phyloP scores from a whole-genome alignment of 345 rosid genomes.

The Lepidium sativum region DNA sequence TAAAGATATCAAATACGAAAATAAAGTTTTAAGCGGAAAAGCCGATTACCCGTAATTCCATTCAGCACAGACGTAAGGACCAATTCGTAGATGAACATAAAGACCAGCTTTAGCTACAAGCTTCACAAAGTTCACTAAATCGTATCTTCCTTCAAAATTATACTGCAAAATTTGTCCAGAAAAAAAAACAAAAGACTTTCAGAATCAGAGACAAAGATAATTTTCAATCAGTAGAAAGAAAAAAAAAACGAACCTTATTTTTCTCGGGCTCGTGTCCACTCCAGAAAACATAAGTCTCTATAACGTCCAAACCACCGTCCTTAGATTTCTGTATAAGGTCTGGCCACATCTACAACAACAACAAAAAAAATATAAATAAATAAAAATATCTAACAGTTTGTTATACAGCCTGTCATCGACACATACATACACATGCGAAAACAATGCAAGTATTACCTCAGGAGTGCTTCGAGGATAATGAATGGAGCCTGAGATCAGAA shows the following conservation, averaged over 20 bases:
- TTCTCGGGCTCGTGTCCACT: conserved; percentile 70
- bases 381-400: not conserved
- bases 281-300: conserved; percentile 96
- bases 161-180: conserved; percentile 33
- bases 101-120: conserved; percentile 79
- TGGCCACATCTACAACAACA: conserved; percentile 77
- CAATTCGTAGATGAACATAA: conserved; percentile 85
- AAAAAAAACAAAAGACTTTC: not conserved
- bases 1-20: too few relatives aligned
- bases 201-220: not conserved
- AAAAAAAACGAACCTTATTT: conserved; percentile 47
- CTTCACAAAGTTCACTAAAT: conserved; percentile 77
- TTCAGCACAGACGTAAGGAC: conserved; percentile 94
- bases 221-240: not conserved
- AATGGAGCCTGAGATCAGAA: conserved; percentile 84
- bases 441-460: conserved; percentile 35
- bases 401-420: not conserved
- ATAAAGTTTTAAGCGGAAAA: not conserved
- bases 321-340: conserved; percentile 90
- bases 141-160: conserved; percentile 83
- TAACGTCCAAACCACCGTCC: conserved; percentile 88
- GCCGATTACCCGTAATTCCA: conserved; percentile 83
- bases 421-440: not conserved
- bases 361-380: not conserved
- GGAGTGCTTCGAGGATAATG: conserved; percentile 97